Evolutionary conservation across 257 asterid genomes (phyloP).

Genomic region (Buddleja alternifolia): DNA sequence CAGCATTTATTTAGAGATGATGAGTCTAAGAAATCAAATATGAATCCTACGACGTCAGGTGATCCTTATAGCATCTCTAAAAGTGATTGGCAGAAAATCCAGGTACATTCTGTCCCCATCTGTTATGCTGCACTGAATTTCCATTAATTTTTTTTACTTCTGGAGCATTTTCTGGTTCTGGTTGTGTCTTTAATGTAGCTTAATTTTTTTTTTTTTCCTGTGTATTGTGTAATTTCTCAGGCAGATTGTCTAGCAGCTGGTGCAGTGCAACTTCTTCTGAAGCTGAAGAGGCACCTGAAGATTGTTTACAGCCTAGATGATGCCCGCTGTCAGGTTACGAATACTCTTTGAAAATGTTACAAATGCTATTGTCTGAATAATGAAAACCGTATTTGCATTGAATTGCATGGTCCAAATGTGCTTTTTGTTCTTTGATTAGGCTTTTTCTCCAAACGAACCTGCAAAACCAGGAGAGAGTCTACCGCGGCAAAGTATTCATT

Average conservation of each 20-base stretch:
- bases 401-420: constrained; percentile 15
- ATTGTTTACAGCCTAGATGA: constrained; percentile 85
- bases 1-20: constrained; percentile 39
- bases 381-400: constrained; percentile 22
- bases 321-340: constrained; percentile 82
- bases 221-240: constrained; percentile 63
- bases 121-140: constrained; percentile 18
- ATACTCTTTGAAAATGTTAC: constrained; percentile 16
- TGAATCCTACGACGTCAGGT: constrained; percentile 36
- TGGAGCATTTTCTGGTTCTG: background rate
- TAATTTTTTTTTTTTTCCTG: background rate
- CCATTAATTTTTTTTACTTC: background rate
- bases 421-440: constrained; percentile 47
- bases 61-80: constrained; percentile 46
- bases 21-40: constrained; percentile 42
- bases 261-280: constrained; percentile 88
- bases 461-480: constrained; percentile 78
- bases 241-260: constrained; percentile 82
- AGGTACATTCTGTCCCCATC: constrained; percentile 44
- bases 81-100: constrained; percentile 66
- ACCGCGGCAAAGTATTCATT: constrained; percentile 64
- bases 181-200: constrained; percentile 18
- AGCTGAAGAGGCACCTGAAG: constrained; percentile 92
- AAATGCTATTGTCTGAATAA: background rate
- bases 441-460: constrained; percentile 81